Evolutionary conservation across 345 rosid species (phyloP).

Genomic region (Anastatica hierochuntica): DNA sequence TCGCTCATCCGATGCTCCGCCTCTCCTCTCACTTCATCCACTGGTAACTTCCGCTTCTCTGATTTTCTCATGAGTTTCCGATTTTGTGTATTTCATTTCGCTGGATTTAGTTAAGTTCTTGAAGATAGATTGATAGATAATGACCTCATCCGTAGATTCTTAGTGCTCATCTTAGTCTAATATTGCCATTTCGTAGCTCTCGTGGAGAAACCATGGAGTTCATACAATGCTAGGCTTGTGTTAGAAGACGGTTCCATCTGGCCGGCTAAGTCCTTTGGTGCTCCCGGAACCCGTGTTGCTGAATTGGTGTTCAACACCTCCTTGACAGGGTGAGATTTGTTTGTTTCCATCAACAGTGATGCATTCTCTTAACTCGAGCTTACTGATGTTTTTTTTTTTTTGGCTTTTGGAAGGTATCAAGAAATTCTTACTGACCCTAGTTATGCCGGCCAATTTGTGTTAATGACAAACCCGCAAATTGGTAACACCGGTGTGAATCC

Average conservation of each 20-base stretch:
- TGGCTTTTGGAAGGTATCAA: conserved; percentile 55
- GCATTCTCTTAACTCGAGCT: background rate
- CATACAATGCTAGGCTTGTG: conserved; percentile 76
- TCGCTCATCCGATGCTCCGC: background rate
- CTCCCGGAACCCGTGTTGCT: conserved; percentile 84
- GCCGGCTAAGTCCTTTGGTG: conserved; percentile 96
- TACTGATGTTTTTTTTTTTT: background rate
- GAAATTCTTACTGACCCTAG: conserved; percentile 98
- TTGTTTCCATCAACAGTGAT: background rate
- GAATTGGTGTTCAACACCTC: conserved; percentile 97
- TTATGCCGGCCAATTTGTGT: conserved; percentile 91
- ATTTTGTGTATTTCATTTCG: too few species aligned
- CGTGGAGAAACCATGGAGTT: conserved; percentile 77
- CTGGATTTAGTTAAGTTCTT: too few species aligned
- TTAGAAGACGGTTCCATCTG: conserved; percentile 90
- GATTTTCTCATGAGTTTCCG: too few species aligned
- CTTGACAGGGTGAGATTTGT: conserved; percentile 58
- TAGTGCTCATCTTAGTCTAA: background rate
- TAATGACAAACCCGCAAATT: conserved; percentile 94
- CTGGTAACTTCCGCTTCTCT: background rate
- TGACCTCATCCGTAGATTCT: background rate
- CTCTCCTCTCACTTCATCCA: background rate
- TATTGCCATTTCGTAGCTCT: conserved; percentile 19
- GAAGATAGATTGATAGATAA: too few species aligned
- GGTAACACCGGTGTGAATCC: conserved; percentile 96